These are phyloP conservation scores for Cryptosporidium parvum DNA, from an alignment of 169 alveolate species.

Conservation along the genomic window DNA sequence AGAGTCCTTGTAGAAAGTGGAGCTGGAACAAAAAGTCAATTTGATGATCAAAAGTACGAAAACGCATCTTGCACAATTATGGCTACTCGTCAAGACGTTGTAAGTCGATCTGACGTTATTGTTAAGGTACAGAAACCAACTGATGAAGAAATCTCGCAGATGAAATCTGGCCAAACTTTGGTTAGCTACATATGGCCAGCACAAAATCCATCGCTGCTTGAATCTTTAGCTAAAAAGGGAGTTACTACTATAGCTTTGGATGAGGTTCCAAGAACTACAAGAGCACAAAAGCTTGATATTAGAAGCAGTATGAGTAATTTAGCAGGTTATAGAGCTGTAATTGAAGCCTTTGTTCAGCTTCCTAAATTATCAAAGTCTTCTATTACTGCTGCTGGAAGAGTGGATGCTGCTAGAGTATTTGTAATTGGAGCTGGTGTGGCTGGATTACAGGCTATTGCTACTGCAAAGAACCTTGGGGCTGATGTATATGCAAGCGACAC, in stretches of 20 bases:
- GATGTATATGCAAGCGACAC: conserved; percentile 90
- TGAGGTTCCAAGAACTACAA: conserved; percentile 91
- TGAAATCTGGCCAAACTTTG: conserved; percentile 83
- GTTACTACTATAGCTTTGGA: conserved; percentile 90
- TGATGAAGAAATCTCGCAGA: conserved; percentile 79
- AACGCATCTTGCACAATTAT: conserved; percentile 82
- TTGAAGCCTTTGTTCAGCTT: conserved; percentile 91
- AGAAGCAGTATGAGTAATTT: conserved; percentile 91
- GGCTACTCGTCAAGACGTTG: conserved; percentile 78
- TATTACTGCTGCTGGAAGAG: conserved; percentile 94
- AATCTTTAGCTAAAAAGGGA: conserved; percentile 79
- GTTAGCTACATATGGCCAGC: conserved; percentile 88
- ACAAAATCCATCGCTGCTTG: conserved; percentile 77
- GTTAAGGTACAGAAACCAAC: conserved; percentile 86
- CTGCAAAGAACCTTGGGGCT: conserved; percentile 91
- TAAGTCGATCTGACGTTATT: conserved; percentile 82
- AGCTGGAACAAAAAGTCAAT: conserved; percentile 87
- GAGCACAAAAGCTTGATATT: conserved; percentile 93
- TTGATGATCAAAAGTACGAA: conserved; percentile 83
- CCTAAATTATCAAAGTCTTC: conserved; percentile 90
- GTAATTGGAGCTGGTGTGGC: conserved; percentile 97
- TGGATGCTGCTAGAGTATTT: conserved; percentile 92
- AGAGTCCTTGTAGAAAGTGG: conserved; percentile 86
- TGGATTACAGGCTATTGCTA: conserved; percentile 95
- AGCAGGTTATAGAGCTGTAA: conserved; percentile 94